phyloP scores from a whole-genome alignment of 208 protist species.

The Endotrypanum monterogeii region DNA sequence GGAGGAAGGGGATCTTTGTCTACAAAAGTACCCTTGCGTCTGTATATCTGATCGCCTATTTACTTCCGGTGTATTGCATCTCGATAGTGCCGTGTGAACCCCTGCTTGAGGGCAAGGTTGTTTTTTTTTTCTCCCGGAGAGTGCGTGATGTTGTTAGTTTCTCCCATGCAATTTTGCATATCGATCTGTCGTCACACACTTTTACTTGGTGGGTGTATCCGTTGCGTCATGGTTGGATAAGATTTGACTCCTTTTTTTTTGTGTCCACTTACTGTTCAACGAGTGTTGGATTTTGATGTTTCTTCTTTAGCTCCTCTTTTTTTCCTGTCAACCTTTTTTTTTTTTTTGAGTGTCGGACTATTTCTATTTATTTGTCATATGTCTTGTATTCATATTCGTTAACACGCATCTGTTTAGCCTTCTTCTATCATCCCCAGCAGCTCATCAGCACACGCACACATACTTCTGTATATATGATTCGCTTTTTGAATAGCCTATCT shows the following conservation, averaged over 20 bases:
- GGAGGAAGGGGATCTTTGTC: background rate
- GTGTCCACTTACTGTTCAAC: too few relatives aligned
- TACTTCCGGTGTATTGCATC: background rate
- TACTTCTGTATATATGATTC: background rate
- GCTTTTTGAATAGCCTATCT: background rate
- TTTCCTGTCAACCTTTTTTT: background rate
- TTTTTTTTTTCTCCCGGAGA: background rate
- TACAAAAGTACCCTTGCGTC: too few relatives aligned
- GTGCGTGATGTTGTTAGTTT: background rate
- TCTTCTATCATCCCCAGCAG: background rate
- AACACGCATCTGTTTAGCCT: background rate
- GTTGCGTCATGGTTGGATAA: background rate
- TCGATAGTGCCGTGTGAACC: background rate
- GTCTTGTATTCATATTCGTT: slow-evolving; percentile 4
- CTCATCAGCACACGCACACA: background rate
- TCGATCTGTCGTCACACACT: background rate
- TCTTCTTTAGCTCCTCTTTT: background rate
- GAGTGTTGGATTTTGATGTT: background rate
- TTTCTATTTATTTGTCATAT: background rate
- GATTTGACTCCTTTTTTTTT: too few relatives aligned
- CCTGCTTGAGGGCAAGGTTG: background rate
- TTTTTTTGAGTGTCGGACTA: background rate
- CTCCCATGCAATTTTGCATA: background rate
- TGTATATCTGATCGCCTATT: background rate
- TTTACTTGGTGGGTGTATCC: background rate